These are phyloP conservation scores for Blastomyces parvus DNA, from an alignment of 2,329 filamentous ascomycete species.

Conservation along the genomic window DNA sequence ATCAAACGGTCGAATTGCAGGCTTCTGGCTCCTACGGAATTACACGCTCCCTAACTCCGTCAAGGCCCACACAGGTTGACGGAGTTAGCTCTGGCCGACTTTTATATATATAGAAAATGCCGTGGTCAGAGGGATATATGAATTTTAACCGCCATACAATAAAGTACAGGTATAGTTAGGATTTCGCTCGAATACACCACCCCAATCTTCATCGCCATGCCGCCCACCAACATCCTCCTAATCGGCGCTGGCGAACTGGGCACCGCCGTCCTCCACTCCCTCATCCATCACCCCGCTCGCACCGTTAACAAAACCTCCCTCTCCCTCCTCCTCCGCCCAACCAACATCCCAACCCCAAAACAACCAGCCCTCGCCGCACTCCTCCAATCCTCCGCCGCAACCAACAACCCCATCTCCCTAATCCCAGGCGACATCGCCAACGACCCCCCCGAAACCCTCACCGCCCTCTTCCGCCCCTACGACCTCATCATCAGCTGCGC, in stretches of 20 bases:
- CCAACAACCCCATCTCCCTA: constrained; percentile 29
- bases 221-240: constrained; percentile 9
- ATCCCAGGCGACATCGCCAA: constrained; percentile 39
- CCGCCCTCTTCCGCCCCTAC: constrained; percentile 32
- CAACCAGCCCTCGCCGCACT: neutral
- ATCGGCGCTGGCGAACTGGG: constrained; percentile 12
- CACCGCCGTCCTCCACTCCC: constrained; percentile 24
- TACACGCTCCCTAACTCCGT: neutral
- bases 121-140: neutral
- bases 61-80: too few relatives aligned
- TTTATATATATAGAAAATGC: neutral
- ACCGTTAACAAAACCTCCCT: constrained; percentile 28
- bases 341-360: constrained; percentile 31
- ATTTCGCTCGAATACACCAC: neutral
- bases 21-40: neutral
- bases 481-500: constrained; percentile 48
- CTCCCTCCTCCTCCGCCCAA: constrained; percentile 46
- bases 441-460: constrained; percentile 30
- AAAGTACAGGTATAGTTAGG: neutral
- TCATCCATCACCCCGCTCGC: constrained; percentile 40
- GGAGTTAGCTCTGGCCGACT: too few relatives aligned
- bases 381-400: constrained; percentile 18
- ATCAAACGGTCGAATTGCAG: too few relatives aligned
- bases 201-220: neutral
- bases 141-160: neutral